Percentiles rank a stretch among this genome's conserved stretches.
These are phyloP conservation scores for Talaromyces proteolyticus DNA, from an alignment of 495 filamentous ascomycete species.

Conservation along the genomic window DNA sequence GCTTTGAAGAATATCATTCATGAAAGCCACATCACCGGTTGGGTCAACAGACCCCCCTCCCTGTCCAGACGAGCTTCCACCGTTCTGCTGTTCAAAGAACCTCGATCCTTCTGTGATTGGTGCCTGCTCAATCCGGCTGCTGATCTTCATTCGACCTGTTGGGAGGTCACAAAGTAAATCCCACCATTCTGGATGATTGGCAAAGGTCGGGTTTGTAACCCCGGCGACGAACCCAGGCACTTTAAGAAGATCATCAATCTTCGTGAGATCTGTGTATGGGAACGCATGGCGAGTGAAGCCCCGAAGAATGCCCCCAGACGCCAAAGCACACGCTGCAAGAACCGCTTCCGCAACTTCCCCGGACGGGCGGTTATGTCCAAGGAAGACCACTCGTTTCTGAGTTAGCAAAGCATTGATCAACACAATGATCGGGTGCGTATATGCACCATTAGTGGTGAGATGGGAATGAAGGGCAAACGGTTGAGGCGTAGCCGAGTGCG, in stretches of 20 bases:
- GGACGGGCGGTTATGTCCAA: conserved; percentile 90
- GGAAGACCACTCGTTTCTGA: conserved; percentile 92
- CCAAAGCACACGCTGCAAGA: conserved; percentile 85
- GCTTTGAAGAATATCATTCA: conserved; percentile 75
- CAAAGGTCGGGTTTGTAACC: conserved; percentile 95
- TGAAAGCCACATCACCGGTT: conserved; percentile 88
- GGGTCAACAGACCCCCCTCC: conserved; percentile 47
- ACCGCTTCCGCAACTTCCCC: conserved; percentile 95
- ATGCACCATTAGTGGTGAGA: conserved; percentile 82
- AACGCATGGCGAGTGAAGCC: conserved; percentile 98
- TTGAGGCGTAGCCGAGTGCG: conserved; percentile 75
- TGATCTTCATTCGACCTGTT: conserved; percentile 91
- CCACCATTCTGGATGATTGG: conserved; percentile 96
- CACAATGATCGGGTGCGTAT: conserved; percentile 49
- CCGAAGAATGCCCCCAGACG: conserved; percentile 87
- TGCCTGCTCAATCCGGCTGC: conserved; percentile 67
- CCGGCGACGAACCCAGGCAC: conserved; percentile 98
- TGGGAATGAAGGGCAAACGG: conserved; percentile 85
- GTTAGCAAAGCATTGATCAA: conserved; percentile 68
- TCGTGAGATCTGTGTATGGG: conserved; percentile 95
- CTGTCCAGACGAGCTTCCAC: conserved; percentile 35
- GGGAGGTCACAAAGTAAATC: conserved; percentile 92
- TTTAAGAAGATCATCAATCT: conserved; percentile 91
- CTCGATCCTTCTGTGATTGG: conserved; percentile 73
- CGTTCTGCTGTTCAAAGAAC: conserved; percentile 80